These are phyloP conservation scores for Mortierella sp. DNA, from an alignment of 371 early-diverging fungal species.

Conservation along the genomic window DNA sequence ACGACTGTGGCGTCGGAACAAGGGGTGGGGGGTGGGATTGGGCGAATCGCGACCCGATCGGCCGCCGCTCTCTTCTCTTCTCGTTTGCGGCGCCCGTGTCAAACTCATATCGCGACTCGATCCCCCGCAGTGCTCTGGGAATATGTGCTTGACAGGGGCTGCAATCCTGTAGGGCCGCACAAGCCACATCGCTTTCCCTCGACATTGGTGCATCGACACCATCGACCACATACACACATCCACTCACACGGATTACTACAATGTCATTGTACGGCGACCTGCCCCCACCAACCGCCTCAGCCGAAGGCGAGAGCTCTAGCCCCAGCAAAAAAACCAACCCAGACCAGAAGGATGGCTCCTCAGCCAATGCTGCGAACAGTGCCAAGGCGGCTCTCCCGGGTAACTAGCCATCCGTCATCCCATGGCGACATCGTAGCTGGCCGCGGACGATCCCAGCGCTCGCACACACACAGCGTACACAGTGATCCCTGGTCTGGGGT, in stretches of 20 bases:
- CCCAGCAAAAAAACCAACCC: conserved; percentile 2
- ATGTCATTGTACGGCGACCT: conserved; percentile 53
- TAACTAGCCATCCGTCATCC: conserved; percentile 7
- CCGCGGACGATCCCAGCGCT: not conserved
- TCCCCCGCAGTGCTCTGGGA: too few relatives aligned
- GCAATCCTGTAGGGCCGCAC: not conserved
- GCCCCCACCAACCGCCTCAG: conserved; percentile 29
- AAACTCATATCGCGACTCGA: too few relatives aligned
- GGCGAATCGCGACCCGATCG: too few relatives aligned
- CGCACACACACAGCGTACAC: not conserved
- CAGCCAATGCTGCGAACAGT: conserved; percentile 2
- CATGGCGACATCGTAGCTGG: not conserved
- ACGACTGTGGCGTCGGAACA: too few relatives aligned
- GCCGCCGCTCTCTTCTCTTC: not conserved
- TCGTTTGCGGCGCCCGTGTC: not conserved
- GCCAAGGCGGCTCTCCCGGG: conserved; percentile 45
- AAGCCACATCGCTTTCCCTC: not conserved
- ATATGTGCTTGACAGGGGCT: too few relatives aligned
- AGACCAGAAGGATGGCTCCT: conserved; percentile 11
- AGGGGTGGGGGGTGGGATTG: not conserved
- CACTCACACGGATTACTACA: not conserved
- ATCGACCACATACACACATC: not conserved
- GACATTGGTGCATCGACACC: not conserved
- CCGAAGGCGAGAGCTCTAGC: conserved; percentile 10
- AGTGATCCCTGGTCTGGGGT: not conserved